Base-by-base conservation (phyloP, 257 asterid species). In the Mentha longifolia region DNA sequence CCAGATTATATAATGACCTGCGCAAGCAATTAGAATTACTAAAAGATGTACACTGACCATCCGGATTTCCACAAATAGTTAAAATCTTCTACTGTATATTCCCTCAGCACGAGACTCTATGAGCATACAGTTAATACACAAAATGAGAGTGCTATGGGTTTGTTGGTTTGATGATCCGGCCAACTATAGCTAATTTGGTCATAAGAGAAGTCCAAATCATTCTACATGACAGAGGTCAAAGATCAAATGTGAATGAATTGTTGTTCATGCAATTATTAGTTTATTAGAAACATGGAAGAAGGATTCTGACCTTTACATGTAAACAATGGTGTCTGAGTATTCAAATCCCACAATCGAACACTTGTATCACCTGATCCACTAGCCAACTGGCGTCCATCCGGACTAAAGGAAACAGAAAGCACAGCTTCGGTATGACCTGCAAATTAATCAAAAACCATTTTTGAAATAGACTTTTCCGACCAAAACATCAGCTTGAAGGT, bases 291-390 rank as follows among this genome's bases (percentile, higher is more conserved):
- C 25, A 51, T 11, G 72, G 20, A 61, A 71, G 74, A 70, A 70
- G 9, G 7, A 61, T 49, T 71, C 88, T 72, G 57, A 94, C 99
- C 99, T 87, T 80, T 80, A 71, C 95, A 91, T 31, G 96, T 89
- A 82, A 87, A 91, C 65, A 89, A 74, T 2, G 99, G 99, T 50
- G 97, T 91, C 85, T 91, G 99, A 15, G 99, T 94, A 76, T 73
- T 88, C 58, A 91, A 86, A 82, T 94, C 97, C 99, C 99, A 94
- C 30, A 94, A 75, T 52, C 96, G 99, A 67, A 94, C 96, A 63
- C 95, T 89, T 49, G 99, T 91, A 79, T 94, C 99, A 78, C 97
- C 99, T 16, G 99, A 94, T 45, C 97, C 97, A 85, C 99, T 91
- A 31, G 98, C 98, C 78, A 94, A 79, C 17, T 88, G 93, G 42